A percentile compares a stretch with the other conserved stretches of the same genome.
Evolutionary conservation across 2,329 filamentous ascomycete species (phyloP).

Genomic region (Penicillium digitatum): DNA sequence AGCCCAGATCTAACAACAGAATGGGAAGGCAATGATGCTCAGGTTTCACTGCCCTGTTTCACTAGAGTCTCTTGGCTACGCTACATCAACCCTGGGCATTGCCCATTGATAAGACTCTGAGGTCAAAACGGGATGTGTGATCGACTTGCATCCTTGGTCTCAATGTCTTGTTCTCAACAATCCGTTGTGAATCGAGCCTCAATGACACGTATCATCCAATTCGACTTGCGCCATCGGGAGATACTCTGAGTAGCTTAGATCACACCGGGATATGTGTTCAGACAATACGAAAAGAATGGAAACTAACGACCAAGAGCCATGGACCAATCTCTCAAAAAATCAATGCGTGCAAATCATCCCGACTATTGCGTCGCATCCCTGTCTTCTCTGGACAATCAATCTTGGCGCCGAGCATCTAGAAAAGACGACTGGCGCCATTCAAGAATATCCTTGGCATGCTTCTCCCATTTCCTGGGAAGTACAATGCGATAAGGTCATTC

Average conservation of each 20-base stretch:
- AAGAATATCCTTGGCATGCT: not conserved
- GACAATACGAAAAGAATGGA: not conserved
- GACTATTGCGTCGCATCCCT: not conserved
- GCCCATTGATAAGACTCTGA: not conserved
- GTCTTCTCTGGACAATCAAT: not conserved
- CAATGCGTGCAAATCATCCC: conserved; percentile 3
- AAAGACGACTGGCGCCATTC: not conserved
- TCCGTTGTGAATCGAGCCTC: not conserved
- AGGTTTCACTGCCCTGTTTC: not conserved
- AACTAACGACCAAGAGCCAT: not conserved
- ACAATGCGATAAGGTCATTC: conserved; percentile 5
- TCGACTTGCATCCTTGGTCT: not conserved
- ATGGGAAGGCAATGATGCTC: not conserved
- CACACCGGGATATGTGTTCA: not conserved
- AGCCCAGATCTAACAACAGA: not conserved
- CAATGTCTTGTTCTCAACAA: not conserved
- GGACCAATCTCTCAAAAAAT: not conserved
- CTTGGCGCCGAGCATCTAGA: conserved; percentile 1
- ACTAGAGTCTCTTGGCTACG: conserved; percentile 3
- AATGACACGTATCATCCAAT: not conserved
- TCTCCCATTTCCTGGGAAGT: not conserved
- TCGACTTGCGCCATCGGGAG: not conserved
- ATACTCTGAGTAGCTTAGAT: not conserved
- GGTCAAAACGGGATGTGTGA: not conserved
- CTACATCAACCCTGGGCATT: not conserved